These are phyloP conservation scores for Tetragonia tetragonoides DNA, from an alignment of 148 eudicot genomes.

Conservation along the genomic window DNA sequence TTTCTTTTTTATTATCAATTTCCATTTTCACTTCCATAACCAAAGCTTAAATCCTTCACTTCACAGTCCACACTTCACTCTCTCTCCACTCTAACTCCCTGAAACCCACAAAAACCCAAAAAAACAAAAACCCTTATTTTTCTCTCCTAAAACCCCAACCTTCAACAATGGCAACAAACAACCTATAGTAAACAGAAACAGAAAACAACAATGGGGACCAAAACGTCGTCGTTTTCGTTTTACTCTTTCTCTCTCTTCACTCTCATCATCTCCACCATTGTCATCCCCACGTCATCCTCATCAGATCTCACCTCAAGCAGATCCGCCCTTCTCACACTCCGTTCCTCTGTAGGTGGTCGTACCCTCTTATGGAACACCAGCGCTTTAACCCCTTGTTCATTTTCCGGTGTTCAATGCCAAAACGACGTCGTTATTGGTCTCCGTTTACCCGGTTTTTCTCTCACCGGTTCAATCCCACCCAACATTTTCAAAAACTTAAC, in stretches of 20 bases:
- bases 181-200: too few species aligned
- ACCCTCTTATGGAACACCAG: slow-evolving; percentile 54
- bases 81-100: too few species aligned
- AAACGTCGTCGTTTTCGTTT: neutral
- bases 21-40: too few species aligned
- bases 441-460: slow-evolving; percentile 58
- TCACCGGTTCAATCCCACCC: slow-evolving; percentile 48
- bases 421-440: slow-evolving; percentile 45
- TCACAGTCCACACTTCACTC: too few species aligned
- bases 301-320: slow-evolving; percentile 42
- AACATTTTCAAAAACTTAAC: slow-evolving; percentile 45
- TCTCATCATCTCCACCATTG: neutral
- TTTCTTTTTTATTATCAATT: too few species aligned
- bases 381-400: slow-evolving; percentile 39
- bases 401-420: slow-evolving; percentile 57
- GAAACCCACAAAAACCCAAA: too few species aligned
- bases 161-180: too few species aligned
- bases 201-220: neutral
- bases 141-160: too few species aligned
- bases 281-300: slow-evolving; percentile 1
- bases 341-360: slow-evolving; percentile 62
- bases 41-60: too few species aligned
- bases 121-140: too few species aligned
- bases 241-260: neutral
- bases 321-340: slow-evolving; percentile 53